These are phyloP conservation scores for Chondrostereum purpureum DNA, from an alignment of 1,284 basidiomycete genomes.

Conservation along the genomic window DNA sequence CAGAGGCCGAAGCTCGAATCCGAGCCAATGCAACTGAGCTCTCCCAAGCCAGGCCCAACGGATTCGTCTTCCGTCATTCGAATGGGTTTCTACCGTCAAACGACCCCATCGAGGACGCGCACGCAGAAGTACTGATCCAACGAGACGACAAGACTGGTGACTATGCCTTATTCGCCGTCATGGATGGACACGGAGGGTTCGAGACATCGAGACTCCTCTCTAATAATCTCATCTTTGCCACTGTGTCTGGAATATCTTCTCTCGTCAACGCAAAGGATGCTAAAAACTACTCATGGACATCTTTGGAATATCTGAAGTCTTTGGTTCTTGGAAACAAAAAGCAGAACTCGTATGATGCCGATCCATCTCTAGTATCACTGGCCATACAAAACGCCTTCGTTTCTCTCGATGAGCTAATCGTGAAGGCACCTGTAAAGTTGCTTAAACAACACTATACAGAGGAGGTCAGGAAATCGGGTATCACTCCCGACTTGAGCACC, in stretches of 20 bases:
- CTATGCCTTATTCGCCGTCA: slow-evolving; percentile 78
- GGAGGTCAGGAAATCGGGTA: slow-evolving; percentile 40
- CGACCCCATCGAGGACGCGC: slow-evolving; percentile 86
- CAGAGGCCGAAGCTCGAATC: slow-evolving; percentile 53
- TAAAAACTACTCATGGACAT: slow-evolving; percentile 19
- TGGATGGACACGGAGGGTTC: slow-evolving; percentile 88
- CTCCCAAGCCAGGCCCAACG: slow-evolving; percentile 40
- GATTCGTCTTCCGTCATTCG: slow-evolving; percentile 63
- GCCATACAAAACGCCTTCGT: slow-evolving; percentile 49
- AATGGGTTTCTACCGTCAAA: slow-evolving; percentile 81
- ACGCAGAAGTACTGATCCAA: slow-evolving; percentile 65
- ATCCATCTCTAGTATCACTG: slow-evolving; percentile 56
- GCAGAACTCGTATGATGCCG: slow-evolving; percentile 39
- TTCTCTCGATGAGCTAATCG: slow-evolving; percentile 73
- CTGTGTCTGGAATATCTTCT: slow-evolving; percentile 70
- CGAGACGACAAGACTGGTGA: slow-evolving; percentile 61
- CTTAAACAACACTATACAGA: slow-evolving; percentile 54
- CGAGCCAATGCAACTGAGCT: slow-evolving; percentile 46
- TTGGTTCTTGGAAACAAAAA: slow-evolving; percentile 26
- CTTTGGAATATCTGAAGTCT: slow-evolving; percentile 33
- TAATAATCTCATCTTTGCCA: slow-evolving; percentile 80
- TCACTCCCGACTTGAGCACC: slow-evolving; percentile 61
- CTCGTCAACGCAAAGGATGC: slow-evolving; percentile 35
- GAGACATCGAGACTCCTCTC: slow-evolving; percentile 85
- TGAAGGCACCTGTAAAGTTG: slow-evolving; percentile 71